Conservation (phyloP, 2,329 filamentous ascomycete species). For the Trichoderma polysporum region DNA sequence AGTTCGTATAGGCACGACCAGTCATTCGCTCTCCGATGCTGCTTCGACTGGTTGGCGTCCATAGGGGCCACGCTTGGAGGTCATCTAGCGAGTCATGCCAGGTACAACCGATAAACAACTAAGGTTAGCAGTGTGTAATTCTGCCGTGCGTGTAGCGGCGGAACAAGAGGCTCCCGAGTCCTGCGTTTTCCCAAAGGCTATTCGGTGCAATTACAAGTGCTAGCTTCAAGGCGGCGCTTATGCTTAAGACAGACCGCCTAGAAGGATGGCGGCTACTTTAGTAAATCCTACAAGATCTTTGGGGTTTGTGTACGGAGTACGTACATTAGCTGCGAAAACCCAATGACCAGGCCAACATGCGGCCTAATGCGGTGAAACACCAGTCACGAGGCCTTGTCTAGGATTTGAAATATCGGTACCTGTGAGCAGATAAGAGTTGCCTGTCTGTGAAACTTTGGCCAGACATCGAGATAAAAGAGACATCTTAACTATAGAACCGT, state of each 20-base stretch:
- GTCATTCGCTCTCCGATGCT: background rate
- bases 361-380: slow-evolving; percentile 16
- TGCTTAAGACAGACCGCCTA: background rate
- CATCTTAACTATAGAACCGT: background rate
- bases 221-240: background rate
- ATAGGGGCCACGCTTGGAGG: background rate
- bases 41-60: background rate
- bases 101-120: background rate
- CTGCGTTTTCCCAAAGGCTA: background rate
- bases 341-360: slow-evolving; percentile 4
- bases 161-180: background rate
- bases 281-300: background rate
- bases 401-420: background rate
- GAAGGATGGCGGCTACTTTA: background rate
- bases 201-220: background rate
- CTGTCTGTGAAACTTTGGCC: background rate
- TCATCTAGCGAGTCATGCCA: slow-evolving; percentile 4
- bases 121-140: background rate
- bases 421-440: background rate
- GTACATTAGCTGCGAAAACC: background rate
- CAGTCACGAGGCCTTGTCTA: slow-evolving; percentile 12
- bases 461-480: background rate
- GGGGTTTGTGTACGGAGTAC: background rate
- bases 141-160: background rate
- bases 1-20: background rate